Base-by-base conservation (phyloP, 2,329 filamentous ascomycete species). In the Cordyceps pruinosa region DNA sequence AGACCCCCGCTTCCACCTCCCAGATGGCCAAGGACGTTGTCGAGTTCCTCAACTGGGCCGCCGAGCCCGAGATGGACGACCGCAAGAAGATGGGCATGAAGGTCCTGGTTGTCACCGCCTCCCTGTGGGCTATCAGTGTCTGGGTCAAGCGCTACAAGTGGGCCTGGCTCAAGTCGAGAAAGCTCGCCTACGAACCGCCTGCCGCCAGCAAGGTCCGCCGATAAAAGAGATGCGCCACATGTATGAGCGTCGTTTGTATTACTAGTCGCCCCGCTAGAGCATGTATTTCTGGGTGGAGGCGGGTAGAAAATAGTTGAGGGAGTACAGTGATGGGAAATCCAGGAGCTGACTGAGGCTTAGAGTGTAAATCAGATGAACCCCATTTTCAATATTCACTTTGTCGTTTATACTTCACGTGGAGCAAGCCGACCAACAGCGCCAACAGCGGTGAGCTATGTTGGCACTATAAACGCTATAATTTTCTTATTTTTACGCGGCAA, bases 121-220 rank as follows among this genome's bases (percentile, higher is more conserved):
- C 87, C 61, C 80, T 99, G 62, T 88, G 90, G 71, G 90, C 90
- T 58, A 69, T 97, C 69, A 95, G 89, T 74, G 85, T 99, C 68
- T 99, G 92, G 91, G 88, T 97, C 64, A 99, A 99, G 89, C 87
- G 92, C 79, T 99, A 99, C 87, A 99, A 97, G 86, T 99, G 94
- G 94, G 83, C 91, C 60, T 86, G 89, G 69, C 79, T 99, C 75
- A 99, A 99, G 88, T 88, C 91, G 68, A 87, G 94, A 71, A 96
- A 97, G 87, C 79, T 97, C 67, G 81, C 85, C 66, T 96, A 96
- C 78, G 88, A 86, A 72, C 89, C 90, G 62, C 90, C 90, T 56
- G 78, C 80, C 70, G 75, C 74, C 61, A 71, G 70, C 68, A 75
- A 76, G 68, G 68, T 74, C 64, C 80, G 80, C 69, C 72, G 70